Evolutionary conservation across 352 stramenopile genomes (phyloP), one percentile per base, ranked within the genome.

Genomic region (Globisporangium canariense): DNA sequence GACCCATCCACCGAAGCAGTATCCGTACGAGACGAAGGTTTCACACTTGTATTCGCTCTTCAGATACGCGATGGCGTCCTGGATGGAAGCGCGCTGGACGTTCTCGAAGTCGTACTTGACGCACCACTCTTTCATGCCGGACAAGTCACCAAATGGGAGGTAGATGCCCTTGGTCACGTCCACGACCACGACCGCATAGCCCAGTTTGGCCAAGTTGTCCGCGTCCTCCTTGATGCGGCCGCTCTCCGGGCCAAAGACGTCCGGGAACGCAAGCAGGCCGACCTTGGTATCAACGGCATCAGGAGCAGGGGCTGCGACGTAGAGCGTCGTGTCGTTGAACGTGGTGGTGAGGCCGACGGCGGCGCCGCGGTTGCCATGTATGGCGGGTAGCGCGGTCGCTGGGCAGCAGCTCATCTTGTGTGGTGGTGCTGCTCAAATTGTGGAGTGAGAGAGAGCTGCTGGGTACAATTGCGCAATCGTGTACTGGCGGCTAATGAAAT

Each of bases 241-340:
- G 54, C 79, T 89, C 63, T 83, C 74, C 16, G 73, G 54, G 25
- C 79, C 71, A 50, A 73, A 84, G 43, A 86, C 78, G 53, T 87
- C 76, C 1, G 76, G 77, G 18, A 89, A 58, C 34, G 75, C 58
- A 9, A 89, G 34, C 20, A 89, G 4, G 13, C 75, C 75, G 40
- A 71, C 66, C 34, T 62, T 75, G 51, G 71, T n/a, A n/a, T n/a
- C 51, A 7, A 36, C 32, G 20, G 55, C 8, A 20, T 32, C 52
- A 1, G 60, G 68, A 2, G 58, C 14, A 0, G 74, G 78, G 0
- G 68, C 72, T 1, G 71, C 64, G 50, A 75, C 71, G 60, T 79
- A 85, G 28, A 88, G 55, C 2, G 59, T 71, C 11, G 78, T 81
- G 28, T 69, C 46, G 43, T 67, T 56, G 54, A 73, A 73, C 8